Conservation (phyloP, 1,139 yeast species). For the Pichia sp. region DNA sequence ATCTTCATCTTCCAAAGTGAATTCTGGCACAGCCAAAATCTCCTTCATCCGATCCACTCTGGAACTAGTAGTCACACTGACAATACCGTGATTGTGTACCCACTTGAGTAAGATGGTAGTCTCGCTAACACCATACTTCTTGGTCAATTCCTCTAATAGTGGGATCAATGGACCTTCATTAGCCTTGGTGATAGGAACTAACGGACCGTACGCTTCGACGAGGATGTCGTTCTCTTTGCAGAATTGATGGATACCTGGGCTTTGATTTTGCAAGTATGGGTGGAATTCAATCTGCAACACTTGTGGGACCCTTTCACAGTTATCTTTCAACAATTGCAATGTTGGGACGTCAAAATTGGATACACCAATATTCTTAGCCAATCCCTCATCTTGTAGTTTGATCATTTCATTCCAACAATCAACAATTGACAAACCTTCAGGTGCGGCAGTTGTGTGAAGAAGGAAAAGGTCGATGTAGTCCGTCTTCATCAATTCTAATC, state of each 20-base stretch:
- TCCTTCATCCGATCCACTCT: slow-evolving; percentile 51
- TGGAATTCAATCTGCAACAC: slow-evolving; percentile 68
- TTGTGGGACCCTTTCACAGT: slow-evolving; percentile 40
- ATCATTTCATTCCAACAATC: slow-evolving; percentile 51
- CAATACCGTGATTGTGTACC: slow-evolving; percentile 53
- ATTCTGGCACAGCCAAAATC: slow-evolving; percentile 46
- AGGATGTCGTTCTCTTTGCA: slow-evolving; percentile 44
- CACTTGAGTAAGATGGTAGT: slow-evolving; percentile 65
- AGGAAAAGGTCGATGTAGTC: slow-evolving; percentile 66
- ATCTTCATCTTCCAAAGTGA: slow-evolving; percentile 44
- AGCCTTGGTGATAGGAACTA: slow-evolving; percentile 39
- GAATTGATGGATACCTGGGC: slow-evolving; percentile 53
- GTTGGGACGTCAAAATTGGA: slow-evolving; percentile 49
- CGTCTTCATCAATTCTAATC: slow-evolving; percentile 40
- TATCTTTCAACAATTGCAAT: too few relatives aligned
- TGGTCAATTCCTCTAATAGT: slow-evolving; percentile 37
- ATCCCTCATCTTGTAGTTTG: slow-evolving; percentile 38
- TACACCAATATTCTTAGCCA: slow-evolving; percentile 56
- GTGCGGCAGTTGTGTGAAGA: slow-evolving; percentile 49
- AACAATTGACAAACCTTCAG: slow-evolving; percentile 36
- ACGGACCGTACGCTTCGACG: slow-evolving; percentile 63
- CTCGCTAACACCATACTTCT: slow-evolving; percentile 47
- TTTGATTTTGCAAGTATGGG: slow-evolving; percentile 63
- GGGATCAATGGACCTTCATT: slow-evolving; percentile 28
- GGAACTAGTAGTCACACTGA: slow-evolving; percentile 69